These are phyloP conservation scores for Hordeum vulgare DNA, from an alignment of 176 grass and related monocot species.

Conservation along the genomic window MorexV3_pseudomolecules_assembly NC_058519.1:581577273-581577772, in stretches of 20 bases:
- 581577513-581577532: constrained; percentile 27
- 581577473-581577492: constrained; percentile 13
- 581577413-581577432: not conserved
- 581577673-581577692: not conserved
- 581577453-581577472: not conserved
- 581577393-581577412: not conserved
- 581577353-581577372: not conserved
- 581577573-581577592: not conserved
- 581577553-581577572: not conserved
- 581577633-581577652: not conserved
- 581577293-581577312: not conserved
- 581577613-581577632: not conserved
- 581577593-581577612: not conserved
- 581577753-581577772: not conserved
- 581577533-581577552: constrained; percentile 11
- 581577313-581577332: not conserved
- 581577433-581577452: not conserved
- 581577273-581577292: not conserved
- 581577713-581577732: not conserved
- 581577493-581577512: constrained; percentile 1
- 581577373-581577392: not conserved
- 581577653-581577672: constrained; percentile 15
- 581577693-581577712: not conserved
- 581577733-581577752: not conserved
- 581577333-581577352: constrained; percentile 9